Base-by-base conservation (phyloP, 2,329 filamentous ascomycete genomes). In the Scedosporium boydii region DNA sequence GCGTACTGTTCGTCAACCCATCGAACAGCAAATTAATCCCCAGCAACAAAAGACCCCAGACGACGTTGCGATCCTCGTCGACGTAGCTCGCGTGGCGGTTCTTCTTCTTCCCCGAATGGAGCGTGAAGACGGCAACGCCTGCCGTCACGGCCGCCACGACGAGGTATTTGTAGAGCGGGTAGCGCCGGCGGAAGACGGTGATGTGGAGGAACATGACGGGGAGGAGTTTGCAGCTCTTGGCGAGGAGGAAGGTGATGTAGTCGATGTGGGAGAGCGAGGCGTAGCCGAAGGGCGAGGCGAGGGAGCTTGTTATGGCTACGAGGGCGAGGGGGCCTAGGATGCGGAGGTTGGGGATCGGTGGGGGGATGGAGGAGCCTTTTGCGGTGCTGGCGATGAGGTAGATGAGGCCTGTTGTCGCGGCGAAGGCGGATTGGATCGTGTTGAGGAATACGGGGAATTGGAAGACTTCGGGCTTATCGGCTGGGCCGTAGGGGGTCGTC, bases 221-320 rank as follows among this genome's bases (percentile, higher is more conserved):
- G n/a, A 99, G 86, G 21, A 99, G 84, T 79, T 99, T 99, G 87
- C 95, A 99, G 69, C 89, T 93, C 78, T 99, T 98, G 69, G 95
- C 93, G 51, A 99, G 88, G 68, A 97, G 90, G 77, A 96, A 98
- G 34, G 95, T 97, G 71, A 98, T 91, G 77, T 98, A 98, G 83
- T 98, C 95, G 76, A 98, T 92, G 74, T 98, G 92, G 44, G 89
- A 87, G 59, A 98, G 86, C 64, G 87, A 89, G 59, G 95, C 93
- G 76, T 98, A 98, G 68, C 93, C 95, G 71, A 97, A 97, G 2
- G 93, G 93, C n/a, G 89, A 92, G 46, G 93, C 92, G 60, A 98
- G 88, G 3, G 91, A 92, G 69, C 87, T 89, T 4, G 92, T 96
- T 62, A 97, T 76, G 67, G 92, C 91, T 64, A 99, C 91, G 63